Evolutionary conservation across 495 filamentous ascomycete species (phyloP).

Genomic region (Lasiosphaeriaceae sp.): DNA sequence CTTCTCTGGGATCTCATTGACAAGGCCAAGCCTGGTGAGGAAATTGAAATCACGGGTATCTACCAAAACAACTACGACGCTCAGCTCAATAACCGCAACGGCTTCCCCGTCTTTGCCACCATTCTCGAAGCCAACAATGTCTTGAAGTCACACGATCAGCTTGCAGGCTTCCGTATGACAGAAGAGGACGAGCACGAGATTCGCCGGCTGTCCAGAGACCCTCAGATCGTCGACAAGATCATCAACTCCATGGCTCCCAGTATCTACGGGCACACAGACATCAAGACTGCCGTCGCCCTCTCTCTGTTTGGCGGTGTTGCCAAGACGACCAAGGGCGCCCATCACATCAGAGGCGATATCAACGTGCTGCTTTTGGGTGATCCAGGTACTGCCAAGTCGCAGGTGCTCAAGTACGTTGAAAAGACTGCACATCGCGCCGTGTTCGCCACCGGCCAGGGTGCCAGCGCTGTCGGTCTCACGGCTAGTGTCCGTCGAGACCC

Average conservation of each 20-base stretch:
- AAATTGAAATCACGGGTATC: constrained; percentile 94
- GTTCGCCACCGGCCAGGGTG: constrained; percentile 97
- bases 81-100: constrained; percentile 96
- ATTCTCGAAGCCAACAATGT: constrained; percentile 97
- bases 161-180: constrained; percentile 93
- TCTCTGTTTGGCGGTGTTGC: constrained; percentile 94
- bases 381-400: constrained; percentile 97
- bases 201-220: constrained; percentile 78
- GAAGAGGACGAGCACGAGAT: constrained; percentile 95
- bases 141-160: constrained; percentile 94
- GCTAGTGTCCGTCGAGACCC: constrained; percentile 95
- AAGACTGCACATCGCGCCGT: constrained; percentile 97
- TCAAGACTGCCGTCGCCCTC: constrained; percentile 94
- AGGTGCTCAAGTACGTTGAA: constrained; percentile 96
- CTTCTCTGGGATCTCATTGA: constrained; percentile 97
- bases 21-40: constrained; percentile 93
- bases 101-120: constrained; percentile 97
- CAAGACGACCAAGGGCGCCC: constrained; percentile 83
- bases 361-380: constrained; percentile 97
- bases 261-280: constrained; percentile 95
- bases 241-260: constrained; percentile 91
- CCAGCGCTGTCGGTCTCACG: constrained; percentile 95
- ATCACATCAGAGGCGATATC: constrained; percentile 93
- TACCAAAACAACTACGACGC: constrained; percentile 99
- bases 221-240: constrained; percentile 91